Percentiles rank a stretch among this genome's conserved stretches.
Evolutionary conservation across 1,284 basidiomycete genomes (phyloP).

Genomic region (Irpex lacteus): DNA sequence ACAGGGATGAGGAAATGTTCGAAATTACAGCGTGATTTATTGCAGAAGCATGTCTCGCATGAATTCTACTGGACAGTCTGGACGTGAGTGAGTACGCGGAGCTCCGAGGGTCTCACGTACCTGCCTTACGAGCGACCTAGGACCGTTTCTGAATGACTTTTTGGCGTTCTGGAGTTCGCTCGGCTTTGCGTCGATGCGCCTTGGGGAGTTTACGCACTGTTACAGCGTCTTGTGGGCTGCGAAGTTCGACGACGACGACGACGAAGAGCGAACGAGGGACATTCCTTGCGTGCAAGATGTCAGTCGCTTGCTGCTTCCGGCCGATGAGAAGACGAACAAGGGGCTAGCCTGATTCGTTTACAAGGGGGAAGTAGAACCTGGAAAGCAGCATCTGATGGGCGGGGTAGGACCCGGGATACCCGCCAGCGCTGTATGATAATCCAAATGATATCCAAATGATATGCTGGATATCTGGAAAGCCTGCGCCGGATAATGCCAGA

Average conservation of each 20-base stretch:
- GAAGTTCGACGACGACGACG: background rate
- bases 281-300: background rate
- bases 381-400: conserved; percentile 6
- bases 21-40: background rate
- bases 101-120: too few species aligned
- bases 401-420: conserved; percentile 12
- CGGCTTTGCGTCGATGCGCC: too few species aligned
- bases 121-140: background rate
- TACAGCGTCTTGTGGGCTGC: background rate
- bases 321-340: conserved; percentile 10
- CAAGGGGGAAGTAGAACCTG: conserved; percentile 8
- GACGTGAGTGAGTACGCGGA: background rate
- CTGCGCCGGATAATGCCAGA: too few species aligned
- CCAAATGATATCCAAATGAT: too few species aligned
- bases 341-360: conserved; percentile 11
- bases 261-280: background rate
- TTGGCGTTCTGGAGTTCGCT: too few species aligned
- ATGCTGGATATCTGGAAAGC: too few species aligned
- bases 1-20: background rate
- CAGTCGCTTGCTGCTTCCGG: background rate
- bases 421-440: background rate
- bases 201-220: too few species aligned
- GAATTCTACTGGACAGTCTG: background rate
- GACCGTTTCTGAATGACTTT: background rate
- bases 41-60: background rate